These are phyloP conservation scores for Saturnispora sanitii DNA, from an alignment of 805 yeast genomes.

Conservation along the genomic window DNA sequence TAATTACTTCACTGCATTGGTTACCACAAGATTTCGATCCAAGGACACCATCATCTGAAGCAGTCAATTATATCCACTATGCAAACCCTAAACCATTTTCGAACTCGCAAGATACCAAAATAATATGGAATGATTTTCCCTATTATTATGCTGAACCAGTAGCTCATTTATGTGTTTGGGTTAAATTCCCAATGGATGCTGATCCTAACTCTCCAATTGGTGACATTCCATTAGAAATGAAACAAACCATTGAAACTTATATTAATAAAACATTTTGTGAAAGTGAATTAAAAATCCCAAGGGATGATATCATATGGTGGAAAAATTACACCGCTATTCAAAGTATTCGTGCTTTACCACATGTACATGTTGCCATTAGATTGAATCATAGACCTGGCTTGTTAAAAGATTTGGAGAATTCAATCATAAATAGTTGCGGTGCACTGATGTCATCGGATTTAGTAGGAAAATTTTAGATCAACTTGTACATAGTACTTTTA, in stretches of 20 bases:
- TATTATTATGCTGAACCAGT: constrained; percentile 46
- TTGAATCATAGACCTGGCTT: constrained; percentile 17
- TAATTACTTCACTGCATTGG: constrained; percentile 45
- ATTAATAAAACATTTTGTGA: constrained; percentile 41
- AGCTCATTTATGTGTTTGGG: constrained; percentile 58
- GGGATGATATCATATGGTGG: constrained; percentile 49
- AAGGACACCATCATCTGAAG: constrained; percentile 4
- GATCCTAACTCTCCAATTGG: constrained; percentile 44
- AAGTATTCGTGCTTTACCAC: constrained; percentile 57
- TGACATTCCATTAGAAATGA: constrained; percentile 36
- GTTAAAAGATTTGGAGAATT: background rate
- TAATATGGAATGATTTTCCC: constrained; percentile 54
- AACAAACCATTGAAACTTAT: constrained; percentile 34
- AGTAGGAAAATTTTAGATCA: constrained; percentile 13
- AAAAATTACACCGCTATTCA: constrained; percentile 63
- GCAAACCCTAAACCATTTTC: constrained; percentile 34
- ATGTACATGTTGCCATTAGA: constrained; percentile 53
- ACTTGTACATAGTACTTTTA: too few species aligned
- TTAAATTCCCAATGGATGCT: constrained; percentile 43
- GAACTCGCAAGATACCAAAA: constrained; percentile 33
- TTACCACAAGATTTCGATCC: constrained; percentile 20
- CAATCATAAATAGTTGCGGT: constrained; percentile 11
- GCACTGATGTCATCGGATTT: too few species aligned
- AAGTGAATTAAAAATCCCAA: constrained; percentile 30
- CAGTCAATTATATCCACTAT: constrained; percentile 16